phyloP scores from a whole-genome alignment of 148 eudicot species.

The Chenopodium berlandieri region DNA sequence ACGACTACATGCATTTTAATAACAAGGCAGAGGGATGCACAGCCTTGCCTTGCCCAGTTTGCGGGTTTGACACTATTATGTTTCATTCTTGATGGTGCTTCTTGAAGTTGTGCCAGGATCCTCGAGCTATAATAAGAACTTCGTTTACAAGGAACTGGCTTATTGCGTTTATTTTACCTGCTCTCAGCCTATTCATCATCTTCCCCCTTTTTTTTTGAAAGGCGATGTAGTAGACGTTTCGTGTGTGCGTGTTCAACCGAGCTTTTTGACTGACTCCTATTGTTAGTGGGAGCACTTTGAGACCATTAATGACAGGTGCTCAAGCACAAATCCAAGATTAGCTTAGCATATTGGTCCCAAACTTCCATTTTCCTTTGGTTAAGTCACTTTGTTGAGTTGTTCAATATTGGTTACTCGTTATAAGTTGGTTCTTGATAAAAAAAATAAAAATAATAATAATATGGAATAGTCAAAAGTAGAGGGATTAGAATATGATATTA shows the following conservation, averaged over 20 bases:
- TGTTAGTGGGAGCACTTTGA: background rate
- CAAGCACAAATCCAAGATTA: background rate
- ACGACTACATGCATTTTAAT: background rate
- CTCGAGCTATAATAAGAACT: background rate
- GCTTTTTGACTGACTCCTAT: background rate
- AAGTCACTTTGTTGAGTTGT: background rate
- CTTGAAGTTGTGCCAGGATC: background rate
- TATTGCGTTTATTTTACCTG: too few relatives aligned
- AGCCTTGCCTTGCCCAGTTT: background rate
- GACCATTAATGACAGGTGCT: background rate
- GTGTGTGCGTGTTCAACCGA: background rate
- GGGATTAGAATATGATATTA: background rate
- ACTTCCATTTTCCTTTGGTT: background rate
- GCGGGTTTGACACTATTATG: background rate
- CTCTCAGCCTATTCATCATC: too few relatives aligned
- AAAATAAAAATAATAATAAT: background rate
- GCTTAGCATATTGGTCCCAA: background rate
- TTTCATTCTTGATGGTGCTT: background rate
- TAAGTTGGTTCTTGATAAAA: background rate
- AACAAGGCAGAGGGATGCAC: background rate
- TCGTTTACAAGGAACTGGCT: background rate
- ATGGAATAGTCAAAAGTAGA: slow-evolving; percentile 2
- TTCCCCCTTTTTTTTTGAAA: too few relatives aligned
- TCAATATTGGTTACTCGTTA: background rate
- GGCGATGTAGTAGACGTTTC: background rate